These are phyloP conservation scores for Diaporthe ilicicola DNA, from an alignment of 2,329 filamentous ascomycete species.

Conservation along the genomic window DNA sequence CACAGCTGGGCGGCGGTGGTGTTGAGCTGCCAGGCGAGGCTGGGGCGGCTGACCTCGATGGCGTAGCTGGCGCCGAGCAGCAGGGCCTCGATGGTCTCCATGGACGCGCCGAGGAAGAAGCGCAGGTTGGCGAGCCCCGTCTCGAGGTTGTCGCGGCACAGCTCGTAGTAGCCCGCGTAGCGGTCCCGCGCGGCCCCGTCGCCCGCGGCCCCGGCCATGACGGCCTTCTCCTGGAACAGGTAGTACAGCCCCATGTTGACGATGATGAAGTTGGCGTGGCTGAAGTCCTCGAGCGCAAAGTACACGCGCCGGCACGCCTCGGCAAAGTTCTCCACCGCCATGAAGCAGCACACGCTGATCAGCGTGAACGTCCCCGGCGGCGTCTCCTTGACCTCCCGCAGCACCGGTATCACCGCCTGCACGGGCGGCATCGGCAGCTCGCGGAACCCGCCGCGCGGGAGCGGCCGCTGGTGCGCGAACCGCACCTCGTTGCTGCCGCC, in stretches of 20 bases:
- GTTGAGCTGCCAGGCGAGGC: slow-evolving; percentile 70
- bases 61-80: slow-evolving; percentile 68
- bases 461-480: slow-evolving; percentile 54
- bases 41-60: slow-evolving; percentile 68
- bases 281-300: slow-evolving; percentile 55
- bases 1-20: slow-evolving; percentile 67
- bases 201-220: slow-evolving; percentile 42
- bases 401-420: slow-evolving; percentile 55
- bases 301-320: slow-evolving; percentile 55
- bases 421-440: slow-evolving; percentile 65
- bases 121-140: slow-evolving; percentile 60
- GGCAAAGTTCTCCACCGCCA: slow-evolving; percentile 58
- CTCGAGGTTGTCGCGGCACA: slow-evolving; percentile 59
- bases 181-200: slow-evolving; percentile 36
- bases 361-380: slow-evolving; percentile 60
- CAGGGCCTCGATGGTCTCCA: slow-evolving; percentile 65
- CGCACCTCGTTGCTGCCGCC: slow-evolving; percentile 48
- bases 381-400: slow-evolving; percentile 58
- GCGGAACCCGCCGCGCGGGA: slow-evolving; percentile 56
- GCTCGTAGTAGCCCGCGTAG: slow-evolving; percentile 48
- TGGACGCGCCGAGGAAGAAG: slow-evolving; percentile 63
- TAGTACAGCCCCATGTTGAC: slow-evolving; percentile 60
- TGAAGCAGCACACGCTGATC: slow-evolving; percentile 53
- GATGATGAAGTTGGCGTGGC: slow-evolving; percentile 59
- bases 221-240: slow-evolving; percentile 56